A percentile compares a stretch with the other conserved stretches of the same genome.
Evolutionary conservation across 2,329 filamentous ascomycete species (phyloP).

Genomic region (Truncatella angustata): DNA sequence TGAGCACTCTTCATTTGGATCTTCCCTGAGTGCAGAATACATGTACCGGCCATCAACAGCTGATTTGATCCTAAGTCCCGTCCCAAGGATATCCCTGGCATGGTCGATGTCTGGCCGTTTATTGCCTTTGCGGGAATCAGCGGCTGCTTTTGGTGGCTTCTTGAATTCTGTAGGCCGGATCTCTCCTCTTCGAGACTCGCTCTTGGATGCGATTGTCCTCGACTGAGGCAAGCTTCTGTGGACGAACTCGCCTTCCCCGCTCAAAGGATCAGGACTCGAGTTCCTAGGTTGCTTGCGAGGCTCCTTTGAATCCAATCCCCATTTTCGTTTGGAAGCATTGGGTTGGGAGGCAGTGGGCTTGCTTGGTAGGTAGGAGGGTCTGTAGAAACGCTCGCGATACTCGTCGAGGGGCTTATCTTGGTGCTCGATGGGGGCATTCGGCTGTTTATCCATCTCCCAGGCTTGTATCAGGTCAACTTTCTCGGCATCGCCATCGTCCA

Average conservation of each 20-base stretch:
- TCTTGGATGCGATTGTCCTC: not conserved
- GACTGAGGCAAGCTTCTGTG: no score
- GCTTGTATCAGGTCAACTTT: not conserved
- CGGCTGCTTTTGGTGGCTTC: not conserved
- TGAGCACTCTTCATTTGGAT: constrained; percentile 14
- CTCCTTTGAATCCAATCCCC: not conserved
- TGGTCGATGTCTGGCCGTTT: not conserved
- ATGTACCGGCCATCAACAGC: not conserved
- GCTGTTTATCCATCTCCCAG: no score
- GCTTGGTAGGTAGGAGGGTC: no score
- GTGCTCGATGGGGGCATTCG: no score
- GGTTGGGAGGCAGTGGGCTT: no score
- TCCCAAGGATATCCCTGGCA: not conserved
- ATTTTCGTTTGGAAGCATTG: not conserved
- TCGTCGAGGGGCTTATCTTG: no score
- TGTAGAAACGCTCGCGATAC: not conserved
- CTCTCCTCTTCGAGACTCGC: not conserved
- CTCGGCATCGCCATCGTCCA: not conserved
- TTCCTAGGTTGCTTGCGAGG: not conserved
- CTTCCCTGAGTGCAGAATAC: constrained; percentile 16
- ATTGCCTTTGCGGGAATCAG: not conserved
- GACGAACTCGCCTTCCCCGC: not conserved
- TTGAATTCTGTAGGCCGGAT: not conserved
- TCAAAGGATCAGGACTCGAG: constrained; percentile 9
- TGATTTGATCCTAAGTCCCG: not conserved